phyloP scores from a whole-genome alignment of 106 monocot species.

The Phalaenopsis aphrodite region DNA sequence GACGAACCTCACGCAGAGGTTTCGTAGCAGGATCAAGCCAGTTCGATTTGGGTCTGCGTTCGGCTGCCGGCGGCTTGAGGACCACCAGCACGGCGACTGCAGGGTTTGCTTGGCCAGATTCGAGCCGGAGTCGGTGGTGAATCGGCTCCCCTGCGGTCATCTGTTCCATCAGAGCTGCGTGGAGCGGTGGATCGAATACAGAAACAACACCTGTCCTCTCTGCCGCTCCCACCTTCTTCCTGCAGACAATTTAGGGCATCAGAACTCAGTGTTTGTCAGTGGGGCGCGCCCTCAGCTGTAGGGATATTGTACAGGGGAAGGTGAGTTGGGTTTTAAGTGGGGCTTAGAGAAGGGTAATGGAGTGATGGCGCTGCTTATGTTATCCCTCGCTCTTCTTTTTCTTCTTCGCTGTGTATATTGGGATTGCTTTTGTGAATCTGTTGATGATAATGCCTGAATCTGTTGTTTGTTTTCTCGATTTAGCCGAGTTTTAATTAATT shows the following conservation, averaged over 20 bases:
- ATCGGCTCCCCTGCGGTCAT: conserved; percentile 75
- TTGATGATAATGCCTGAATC: no score
- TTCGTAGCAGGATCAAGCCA: conserved; percentile 51
- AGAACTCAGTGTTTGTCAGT: background rate
- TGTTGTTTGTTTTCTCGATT: no score
- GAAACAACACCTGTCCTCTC: conserved; percentile 67
- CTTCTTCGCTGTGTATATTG: conserved; percentile 6
- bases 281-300: background rate
- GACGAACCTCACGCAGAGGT: conserved; percentile 36
- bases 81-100: conserved; percentile 35
- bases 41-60: conserved; percentile 33
- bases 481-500: no score
- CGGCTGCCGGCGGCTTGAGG: conserved; percentile 5
- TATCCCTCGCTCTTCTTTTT: conserved; percentile 4
- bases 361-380: conserved; percentile 3
- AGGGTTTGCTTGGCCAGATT: conserved; percentile 60
- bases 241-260: background rate
- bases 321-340: no score
- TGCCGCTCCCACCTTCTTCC: conserved; percentile 57
- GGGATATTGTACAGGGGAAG: background rate
- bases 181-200: conserved; percentile 73
- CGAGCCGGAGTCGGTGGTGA: conserved; percentile 66
- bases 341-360: background rate
- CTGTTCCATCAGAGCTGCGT: conserved; percentile 68
- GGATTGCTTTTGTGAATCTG: no score